Evolutionary conservation across 1,139 yeast species (phyloP), one percentile per base, ranked within the genome.

Genomic region (Wickerhamomyces sp.): DNA sequence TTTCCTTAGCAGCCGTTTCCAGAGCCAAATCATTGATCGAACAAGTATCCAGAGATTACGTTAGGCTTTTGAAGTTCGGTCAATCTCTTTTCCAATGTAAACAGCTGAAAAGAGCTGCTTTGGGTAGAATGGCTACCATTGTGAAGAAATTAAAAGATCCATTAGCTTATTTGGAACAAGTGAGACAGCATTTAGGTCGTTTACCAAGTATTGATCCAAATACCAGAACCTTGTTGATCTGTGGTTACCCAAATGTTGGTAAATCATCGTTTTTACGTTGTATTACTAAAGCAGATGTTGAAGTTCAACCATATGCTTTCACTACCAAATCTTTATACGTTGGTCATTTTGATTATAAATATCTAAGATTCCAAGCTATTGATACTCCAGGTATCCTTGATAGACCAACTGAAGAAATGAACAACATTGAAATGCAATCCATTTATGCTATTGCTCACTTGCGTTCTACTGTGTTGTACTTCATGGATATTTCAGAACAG

Each of bases 171-270:
- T 74, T 92, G 62, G 99, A 92, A 69, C 97, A 92, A 70, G 99
- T 92, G 45, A 85, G 99, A 70, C 99, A 92, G 70, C 99, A 92
- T 71, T 78, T 92, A 71, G 96, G 97, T 53, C 90, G 99, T 78
- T 74, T 92, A 55, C 99, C 99, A 46, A 80, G 94, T 54, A 94
- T 92, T 63, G 98, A 92, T 64, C 98, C 99, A 59, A 92, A 92
- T 66, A 94, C 99, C 42, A 84, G 99, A 72, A 94, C 99, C 28
- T 72, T 92, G 56, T 76, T 92, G 58, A 90, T 94, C 59, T 94
- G 98, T 71, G 99, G 99, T 47, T 92, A 92, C 68, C 99, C 99
- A 42, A 92, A 92, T 64, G 99, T 92, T 46, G 99, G 99, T 68
- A 92, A 92, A 68, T 92, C 98, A 13, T 88, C 97, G 18, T 92